Percentiles rank a stretch among this genome's conserved stretches.
phyloP scores from a whole-genome alignment of 2,329 filamentous ascomycete genomes.

The Beauveria bassiana region DNA sequence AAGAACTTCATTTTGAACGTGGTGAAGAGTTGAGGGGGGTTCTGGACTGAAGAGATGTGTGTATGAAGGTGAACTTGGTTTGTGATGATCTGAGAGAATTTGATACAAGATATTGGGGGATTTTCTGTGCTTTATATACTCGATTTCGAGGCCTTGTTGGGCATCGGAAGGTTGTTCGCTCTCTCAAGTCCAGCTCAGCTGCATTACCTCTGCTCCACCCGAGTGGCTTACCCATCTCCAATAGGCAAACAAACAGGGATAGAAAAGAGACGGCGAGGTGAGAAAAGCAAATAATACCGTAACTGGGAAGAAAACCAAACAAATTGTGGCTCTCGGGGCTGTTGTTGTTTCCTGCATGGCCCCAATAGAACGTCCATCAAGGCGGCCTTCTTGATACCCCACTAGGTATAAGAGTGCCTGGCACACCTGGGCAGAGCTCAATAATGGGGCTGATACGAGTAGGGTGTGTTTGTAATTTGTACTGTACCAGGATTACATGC shows the following conservation, averaged over 20 bases:
- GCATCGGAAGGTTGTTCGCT: background rate
- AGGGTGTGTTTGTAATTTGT: background rate
- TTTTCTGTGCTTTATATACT: background rate
- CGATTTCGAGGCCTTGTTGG: background rate
- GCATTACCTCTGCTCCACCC: background rate
- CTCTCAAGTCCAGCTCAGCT: background rate
- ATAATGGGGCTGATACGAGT: background rate
- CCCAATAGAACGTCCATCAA: background rate
- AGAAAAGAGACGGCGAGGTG: background rate
- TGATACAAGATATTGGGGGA: background rate
- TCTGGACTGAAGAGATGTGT: background rate
- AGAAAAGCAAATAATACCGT: background rate
- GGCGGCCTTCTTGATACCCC: background rate
- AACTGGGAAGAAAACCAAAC: background rate
- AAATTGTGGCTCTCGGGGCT: conserved; percentile 4
- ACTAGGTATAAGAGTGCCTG: background rate
- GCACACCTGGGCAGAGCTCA: background rate
- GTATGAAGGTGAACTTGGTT: background rate
- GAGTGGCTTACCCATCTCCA: background rate
- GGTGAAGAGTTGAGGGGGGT: background rate
- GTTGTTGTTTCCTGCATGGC: background rate
- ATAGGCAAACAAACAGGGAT: background rate
- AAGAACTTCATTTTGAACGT: conserved; percentile 17
- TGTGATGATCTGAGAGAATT: background rate
- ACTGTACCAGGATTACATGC: too few species aligned